Evolutionary conservation across 495 filamentous ascomycete genomes (phyloP), one percentile per base, ranked within the genome.

Genomic region (Podospora conica): DNA sequence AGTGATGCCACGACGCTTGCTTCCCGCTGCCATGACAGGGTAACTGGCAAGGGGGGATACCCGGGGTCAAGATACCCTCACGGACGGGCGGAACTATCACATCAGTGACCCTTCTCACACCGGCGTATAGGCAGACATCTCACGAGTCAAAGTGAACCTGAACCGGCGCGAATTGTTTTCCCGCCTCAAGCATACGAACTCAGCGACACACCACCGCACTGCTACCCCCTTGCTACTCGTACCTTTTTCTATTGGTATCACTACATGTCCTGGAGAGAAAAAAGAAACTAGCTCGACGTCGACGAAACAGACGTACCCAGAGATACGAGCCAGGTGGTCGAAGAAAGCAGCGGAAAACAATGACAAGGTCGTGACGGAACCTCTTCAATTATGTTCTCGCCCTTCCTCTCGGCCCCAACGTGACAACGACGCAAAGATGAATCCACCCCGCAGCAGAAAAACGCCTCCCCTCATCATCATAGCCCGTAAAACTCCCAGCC

Each of bases 401-500:
- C 15, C 40, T 48, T 48, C 40, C 40, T n/a, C 40, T n/a, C 40
- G 40, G 18, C 7, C 40, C 40, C 40, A 18, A 48, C 40, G 40
- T 48, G 40, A 48, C 18, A 48, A 48, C 40, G 40, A 48, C 40
- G 40, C 40, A 48, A 28, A 22, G n/a, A 55, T 53, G 53, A 21
- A 53, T 20, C 22, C 40, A 53, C 40, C 24, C 61, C 21, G 40
- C 40, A 48, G 40, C 40, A 48, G 31, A 61, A 56, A 56, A 65
- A 66, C 67, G 63, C 62, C 63, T 12, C 48, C 23, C 29, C 48
- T 61, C 33, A 61, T 61, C 55, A 61, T 81, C 71, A 84, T 60
- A 85, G 73, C 63, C 79, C 82, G 60, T 84, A 85, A 66, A 85
- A 66, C 61, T 77, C 79, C 83, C 83, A 85, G 53, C 82, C 82